Evolutionary conservation across 331 rosid genomes (phyloP), one percentile per base, ranked within the genome.

Genomic region (Arachis monticola): DNA sequence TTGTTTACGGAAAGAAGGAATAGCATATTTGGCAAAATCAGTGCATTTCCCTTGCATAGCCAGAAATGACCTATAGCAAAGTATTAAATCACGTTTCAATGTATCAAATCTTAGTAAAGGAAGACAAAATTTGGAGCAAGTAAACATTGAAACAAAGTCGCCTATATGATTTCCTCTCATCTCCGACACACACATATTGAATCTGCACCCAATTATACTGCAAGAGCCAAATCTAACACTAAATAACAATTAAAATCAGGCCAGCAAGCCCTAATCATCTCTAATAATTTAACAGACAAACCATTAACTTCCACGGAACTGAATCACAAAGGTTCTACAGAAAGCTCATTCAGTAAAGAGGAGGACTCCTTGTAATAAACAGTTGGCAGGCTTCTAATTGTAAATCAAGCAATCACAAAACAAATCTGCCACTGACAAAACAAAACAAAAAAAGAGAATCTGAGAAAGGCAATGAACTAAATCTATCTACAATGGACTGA

Each of bases 1-100:
- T 35, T 87, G 97, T 80, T 88, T 92, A 8, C 91, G 90, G 10
- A 83, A 64, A 12, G 99, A 87, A 46, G 97, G 90, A 80, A 95
- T 87, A 7, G 99, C 98, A 77, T 90, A 87, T 79, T 75, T 89
- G 9, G 97, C 85, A 79, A 86, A 83, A 77, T 90, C 97, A 5
- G 88, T 48, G 10, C 97, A 90, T 73, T 83, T 90, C 55, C 98
- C 99, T 85, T 92, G 89, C 90, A 90, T 41, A 50, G 79, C 75
- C 69, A 95, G 85, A 64, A 95, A 81, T 22, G 92, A 88, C 69
- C 99, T 95, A 85, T 51, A 66, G 67, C 58, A 51, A 84, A 17
- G 55, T 6, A 55, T 38, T 1, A 55, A 17, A 69, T 71, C 76
- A 79, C 60, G 58, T 63, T 13, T 63, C 14, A 59, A 38, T 41